Base-by-base conservation (phyloP, 768 basidiomycete species). In the Pseudohyphozyma bogoriensis region DNA sequence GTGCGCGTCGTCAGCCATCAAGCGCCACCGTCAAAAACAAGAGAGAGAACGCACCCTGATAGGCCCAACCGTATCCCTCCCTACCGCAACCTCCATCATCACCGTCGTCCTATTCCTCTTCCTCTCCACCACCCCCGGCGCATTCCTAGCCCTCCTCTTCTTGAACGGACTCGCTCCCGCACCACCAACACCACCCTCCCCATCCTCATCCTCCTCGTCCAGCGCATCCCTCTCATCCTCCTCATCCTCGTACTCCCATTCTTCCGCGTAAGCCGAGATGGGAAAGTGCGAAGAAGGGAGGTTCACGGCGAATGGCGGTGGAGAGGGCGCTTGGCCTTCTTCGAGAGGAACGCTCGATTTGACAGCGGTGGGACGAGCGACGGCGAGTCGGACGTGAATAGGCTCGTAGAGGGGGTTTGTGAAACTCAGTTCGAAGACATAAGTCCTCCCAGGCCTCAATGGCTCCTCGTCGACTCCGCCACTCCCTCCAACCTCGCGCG, bases 221-320 rank as follows among this genome's bases (percentile, higher is more conserved):
- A 79, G 80, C 49, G 76, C 74, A 13, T 75, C 77, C 36, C 79
- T 80, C 49, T 76, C 74, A 13, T 75, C 77, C 36, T 89, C 90
- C 59, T 93, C 90, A 39, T 91, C 91, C 56, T 95, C 93, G 63
- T 91, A 95, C 73, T 97, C 91, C 93, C 93, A 97, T 36, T 89
- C 89, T 72, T 97, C 95, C 22, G 89, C 89, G 70, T 86, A 92
- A 3, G 93, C 87, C 18, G 86, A 84, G 50, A 97, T 82, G 8
- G 86, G 77, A 72, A 99, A 93, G 12, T 83, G 75, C 0, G 81
- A 76, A 15, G 83, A 83, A 1, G 89, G 92, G 4, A 97, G 76
- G 13, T 85, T 83, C 8, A 93, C 78, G 1, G 83, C 85, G 70
- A 87, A 93, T 3, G 86, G 84, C 45, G 84, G 83, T 7, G 84